Evolutionary conservation across 2,329 filamentous ascomycete genomes (phyloP), one percentile per base, ranked within the genome.

Genomic region (Cordyceps sp.): DNA sequence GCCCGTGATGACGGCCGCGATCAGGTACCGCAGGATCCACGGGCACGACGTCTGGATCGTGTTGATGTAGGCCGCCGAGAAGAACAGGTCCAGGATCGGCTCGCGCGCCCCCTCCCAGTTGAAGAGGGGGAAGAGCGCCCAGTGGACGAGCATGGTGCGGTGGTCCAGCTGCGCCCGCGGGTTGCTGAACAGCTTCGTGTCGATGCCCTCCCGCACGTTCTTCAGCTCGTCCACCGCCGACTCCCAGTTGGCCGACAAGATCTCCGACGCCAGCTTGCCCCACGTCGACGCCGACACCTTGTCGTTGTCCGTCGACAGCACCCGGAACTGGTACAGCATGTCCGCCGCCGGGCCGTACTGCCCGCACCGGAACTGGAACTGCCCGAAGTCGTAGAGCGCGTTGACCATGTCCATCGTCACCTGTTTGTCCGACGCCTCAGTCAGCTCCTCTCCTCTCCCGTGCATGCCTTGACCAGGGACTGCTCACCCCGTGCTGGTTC

Each of bases 101-200:
- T 98, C 90, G 50, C 88, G 84, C 36, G 84, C 83, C 42, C 75
- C 69, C 49, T 96, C 88, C 63, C 83, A 78, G 74, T 98, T 96
- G 73, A 96, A 98, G 63, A 94, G 86, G 39, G 90, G 88, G 73
- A 96, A 98, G 39, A 98, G 77, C 29, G 83, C 78, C 86, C 90
- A 98, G 79, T 98, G 90, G 48, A 93, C 80, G 49, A 98, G 69
- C 83, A 88, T 93, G 36, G 86, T 92, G 53, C 90, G 83, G 69
- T 94, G 88, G 56, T 88, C 79, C 39, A 98, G 78, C 64, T 98
- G 90, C 37, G 82, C 86, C 42, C 94, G 73, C 19, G 88, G 82
- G 68, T 93, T 94, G 70, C 78, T 90, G 71, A 93, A 94, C 39
- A 96, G 76, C 55, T 85, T 83, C 36, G 79, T 83, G 57, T 98